Base-by-base conservation (phyloP, 352 stramenopile species). In the Peronospora destructor region DNA sequence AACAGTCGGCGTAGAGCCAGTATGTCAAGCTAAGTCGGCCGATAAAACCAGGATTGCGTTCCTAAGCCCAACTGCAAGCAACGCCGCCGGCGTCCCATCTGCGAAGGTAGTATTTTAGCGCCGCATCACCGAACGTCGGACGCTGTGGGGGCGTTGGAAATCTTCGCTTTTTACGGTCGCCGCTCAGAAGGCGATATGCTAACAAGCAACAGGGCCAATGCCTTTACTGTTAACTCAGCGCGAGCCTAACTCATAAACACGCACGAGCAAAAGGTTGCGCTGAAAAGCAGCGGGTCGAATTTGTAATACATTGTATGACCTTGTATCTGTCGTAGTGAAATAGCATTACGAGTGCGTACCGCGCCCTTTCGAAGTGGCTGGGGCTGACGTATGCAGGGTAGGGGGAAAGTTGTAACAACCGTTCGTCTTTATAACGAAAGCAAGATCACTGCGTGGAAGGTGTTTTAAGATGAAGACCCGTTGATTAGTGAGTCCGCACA, bases 11-110 rank as follows among this genome's bases (percentile, higher is more conserved):
- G 26, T 42, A 25, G 23, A 23, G 16, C 16, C 35, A 62, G 46
- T 54, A 66, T 53, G 33, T 1, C 10, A 3, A 10, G 11, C 33
- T 57, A 49, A 50, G 26, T 59, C 44, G 39, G 37, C 26, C 37
- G 10, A 41, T 59, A 53, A 56, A 59, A 59, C 10, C 53, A 51
- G 35, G 37, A 47, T 59, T 66, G 53, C 53, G 56, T 53, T 45
- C 36, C 47, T 56, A 55, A 50, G 48, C 29, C 57, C 45, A 64
- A 67, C 53, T 64, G 59, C 59, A 67, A 58, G 47, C 47, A 33
- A 52, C 30, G 33, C 38, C 30, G 38, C 25, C 6, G 14, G 34
- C 42, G 53, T 59, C 59, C 54, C 59, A 67, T 64, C 59, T 66
- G 53, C 53, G 41, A 55, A 52, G 32, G 26, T 41, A 49, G 36